Conservation (phyloP, 805 yeast species). For the Clavispora vitiphila region DNA sequence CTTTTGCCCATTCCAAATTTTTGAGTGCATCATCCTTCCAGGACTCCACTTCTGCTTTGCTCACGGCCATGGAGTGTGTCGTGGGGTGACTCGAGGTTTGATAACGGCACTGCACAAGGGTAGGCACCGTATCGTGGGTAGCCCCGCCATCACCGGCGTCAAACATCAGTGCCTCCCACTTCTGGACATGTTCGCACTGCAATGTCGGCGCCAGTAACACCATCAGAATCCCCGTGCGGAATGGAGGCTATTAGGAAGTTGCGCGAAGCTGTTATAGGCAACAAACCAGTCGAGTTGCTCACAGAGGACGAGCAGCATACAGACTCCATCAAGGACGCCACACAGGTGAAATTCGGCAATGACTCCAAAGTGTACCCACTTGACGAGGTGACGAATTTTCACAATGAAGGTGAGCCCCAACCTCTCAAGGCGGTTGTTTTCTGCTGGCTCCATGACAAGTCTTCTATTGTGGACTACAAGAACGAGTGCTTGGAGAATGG, state of each 20-base stretch:
- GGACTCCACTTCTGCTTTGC: conserved; percentile 9
- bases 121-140: too few species aligned
- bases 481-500: conserved; percentile 60
- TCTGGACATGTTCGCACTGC: neutral
- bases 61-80: neutral
- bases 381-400: conserved; percentile 49
- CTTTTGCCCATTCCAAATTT: conserved; percentile 27
- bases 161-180: neutral
- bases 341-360: conserved; percentile 28
- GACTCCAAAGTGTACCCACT: conserved; percentile 23
- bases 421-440: conserved; percentile 60
- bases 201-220: neutral
- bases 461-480: conserved; percentile 77
- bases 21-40: conserved; percentile 30
- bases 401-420: conserved; percentile 44
- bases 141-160: too few species aligned
- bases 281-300: conserved; percentile 19
- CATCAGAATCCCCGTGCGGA: neutral
- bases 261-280: conserved; percentile 22
- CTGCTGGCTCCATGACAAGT: conserved; percentile 72
- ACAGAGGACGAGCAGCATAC: conserved; percentile 11
- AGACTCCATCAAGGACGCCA: conserved; percentile 31
- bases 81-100: neutral
- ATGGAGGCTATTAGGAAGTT: conserved; percentile 23
- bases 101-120: neutral